Evolutionary conservation across 148 eudicot genomes (phyloP).

Genomic region (Silene latifolia): DNA sequence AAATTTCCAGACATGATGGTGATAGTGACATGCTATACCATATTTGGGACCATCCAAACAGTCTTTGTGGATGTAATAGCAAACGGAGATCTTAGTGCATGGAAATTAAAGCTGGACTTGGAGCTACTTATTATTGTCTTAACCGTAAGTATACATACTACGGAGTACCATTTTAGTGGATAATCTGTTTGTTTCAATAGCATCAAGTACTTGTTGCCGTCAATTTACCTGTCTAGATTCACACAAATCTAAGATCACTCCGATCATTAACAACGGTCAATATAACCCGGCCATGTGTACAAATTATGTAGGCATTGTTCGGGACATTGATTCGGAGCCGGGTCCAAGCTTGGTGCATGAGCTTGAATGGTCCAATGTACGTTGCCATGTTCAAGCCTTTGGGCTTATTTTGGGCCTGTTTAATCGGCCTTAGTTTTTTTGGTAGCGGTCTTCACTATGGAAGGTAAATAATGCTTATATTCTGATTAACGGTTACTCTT

Average conservation of each 20-base stretch:
- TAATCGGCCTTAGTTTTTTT: conserved; percentile 54
- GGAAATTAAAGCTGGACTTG: conserved; percentile 53
- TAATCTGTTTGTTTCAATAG: too few relatives aligned
- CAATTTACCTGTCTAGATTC: too few relatives aligned
- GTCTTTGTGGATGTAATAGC: conserved; percentile 44
- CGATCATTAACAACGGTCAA: too few relatives aligned
- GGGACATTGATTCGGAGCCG: conserved; percentile 62
- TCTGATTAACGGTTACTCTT: too few relatives aligned
- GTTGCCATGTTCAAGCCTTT: conserved; percentile 70
- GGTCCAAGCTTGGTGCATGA: conserved; percentile 64
- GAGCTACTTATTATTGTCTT: conserved; percentile 60
- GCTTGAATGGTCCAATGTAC: conserved; percentile 59
- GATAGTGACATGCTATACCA: conserved; percentile 57
- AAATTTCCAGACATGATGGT: conserved; percentile 65
- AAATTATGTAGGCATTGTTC: conserved; percentile 48
- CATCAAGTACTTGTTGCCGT: too few relatives aligned
- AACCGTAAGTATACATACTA: conserved; percentile 58
- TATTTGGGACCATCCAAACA: conserved; percentile 66
- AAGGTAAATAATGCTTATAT: conserved; percentile 32
- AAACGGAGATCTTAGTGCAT: conserved; percentile 58
- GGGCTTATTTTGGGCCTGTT: conserved; percentile 64
- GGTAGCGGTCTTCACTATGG: conserved; percentile 70
- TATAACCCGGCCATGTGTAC: neutral
- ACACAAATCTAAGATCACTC: too few relatives aligned
- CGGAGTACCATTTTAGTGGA: too few relatives aligned